These are phyloP conservation scores for Talaromyces borbonicus DNA, from an alignment of 495 filamentous ascomycete genomes.

Conservation along the genomic window DNA sequence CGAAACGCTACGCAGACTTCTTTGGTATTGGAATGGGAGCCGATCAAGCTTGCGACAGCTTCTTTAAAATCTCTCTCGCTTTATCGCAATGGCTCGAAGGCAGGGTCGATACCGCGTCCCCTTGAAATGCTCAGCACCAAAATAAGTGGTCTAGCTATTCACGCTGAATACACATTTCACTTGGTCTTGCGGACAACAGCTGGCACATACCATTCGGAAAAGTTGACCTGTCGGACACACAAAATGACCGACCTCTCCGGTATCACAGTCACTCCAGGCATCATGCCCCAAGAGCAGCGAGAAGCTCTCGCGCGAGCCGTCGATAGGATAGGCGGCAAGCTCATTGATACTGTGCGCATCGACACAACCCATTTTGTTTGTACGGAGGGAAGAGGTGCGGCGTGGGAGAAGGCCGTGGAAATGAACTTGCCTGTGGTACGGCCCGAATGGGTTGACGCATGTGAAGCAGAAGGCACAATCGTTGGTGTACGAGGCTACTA, in stretches of 20 bases:
- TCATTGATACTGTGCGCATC: constrained; percentile 84
- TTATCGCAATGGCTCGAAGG: constrained; percentile 93
- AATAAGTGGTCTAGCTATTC: constrained; percentile 91
- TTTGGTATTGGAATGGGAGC: constrained; percentile 96
- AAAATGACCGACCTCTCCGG: constrained; percentile 98
- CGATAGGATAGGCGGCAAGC: constrained; percentile 83
- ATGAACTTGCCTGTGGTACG: constrained; percentile 98
- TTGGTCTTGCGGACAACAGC: constrained; percentile 82
- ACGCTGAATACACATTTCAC: constrained; percentile 93
- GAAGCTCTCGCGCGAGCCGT: constrained; percentile 67
- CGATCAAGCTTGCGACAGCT: constrained; percentile 84
- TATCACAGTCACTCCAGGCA: constrained; percentile 88
- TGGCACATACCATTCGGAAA: constrained; percentile 77
- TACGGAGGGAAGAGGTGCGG: constrained; percentile 79
- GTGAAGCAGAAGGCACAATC: constrained; percentile 86
- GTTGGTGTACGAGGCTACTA: constrained; percentile 94
- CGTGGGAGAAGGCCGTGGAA: constrained; percentile 93
- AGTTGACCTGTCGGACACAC: constrained; percentile 79
- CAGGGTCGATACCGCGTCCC: constrained; percentile 82
- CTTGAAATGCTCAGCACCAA: constrained; percentile 84
- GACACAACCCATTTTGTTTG: constrained; percentile 99
- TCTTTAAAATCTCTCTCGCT: constrained; percentile 79
- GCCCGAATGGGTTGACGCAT: constrained; percentile 93
- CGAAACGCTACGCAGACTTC: constrained; percentile 95
- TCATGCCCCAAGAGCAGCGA: constrained; percentile 63